These are phyloP conservation scores for Takakia lepidozioides DNA, from an alignment of 225 moss, liverwort and hornwort species.

Conservation along the genomic window DNA sequence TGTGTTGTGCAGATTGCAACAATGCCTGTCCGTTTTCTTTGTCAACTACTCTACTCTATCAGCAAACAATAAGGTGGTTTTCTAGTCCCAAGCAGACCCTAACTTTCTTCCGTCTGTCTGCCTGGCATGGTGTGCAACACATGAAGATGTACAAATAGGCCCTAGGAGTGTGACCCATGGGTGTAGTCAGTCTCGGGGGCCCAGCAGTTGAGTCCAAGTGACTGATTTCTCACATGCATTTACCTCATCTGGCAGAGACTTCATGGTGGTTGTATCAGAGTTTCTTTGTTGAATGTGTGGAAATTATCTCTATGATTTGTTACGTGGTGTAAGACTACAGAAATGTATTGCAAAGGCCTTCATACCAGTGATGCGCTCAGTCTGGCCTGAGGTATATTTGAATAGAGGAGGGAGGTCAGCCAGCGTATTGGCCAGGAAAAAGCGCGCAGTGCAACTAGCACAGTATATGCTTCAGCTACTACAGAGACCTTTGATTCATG, in stretches of 20 bases:
- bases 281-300: not conserved
- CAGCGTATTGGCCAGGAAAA: slow-evolving; percentile 46
- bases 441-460: slow-evolving; percentile 64
- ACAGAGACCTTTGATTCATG: slow-evolving; percentile 42
- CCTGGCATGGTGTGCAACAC: no score
- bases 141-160: no score
- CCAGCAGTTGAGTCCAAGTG: no score
- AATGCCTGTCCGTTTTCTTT: slow-evolving; percentile 83
- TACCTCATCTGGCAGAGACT: no score
- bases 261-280: not conserved
- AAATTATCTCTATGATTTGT: no score
- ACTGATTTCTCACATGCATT: no score
- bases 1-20: slow-evolving; percentile 42
- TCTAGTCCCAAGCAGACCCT: no score
- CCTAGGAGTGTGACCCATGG: no score
- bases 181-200: no score
- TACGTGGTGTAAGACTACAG: slow-evolving; percentile 17
- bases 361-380: slow-evolving; percentile 68
- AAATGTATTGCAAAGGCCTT: slow-evolving; percentile 69
- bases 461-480: slow-evolving; percentile 80
- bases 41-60: slow-evolving; percentile 65
- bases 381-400: slow-evolving; percentile 77
- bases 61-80: slow-evolving; percentile 65
- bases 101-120: no score
- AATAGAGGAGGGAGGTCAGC: slow-evolving; percentile 39